These are phyloP conservation scores for Sporothrix globosa DNA, from an alignment of 2,329 filamentous ascomycete genomes.

Conservation along the genomic window DNA sequence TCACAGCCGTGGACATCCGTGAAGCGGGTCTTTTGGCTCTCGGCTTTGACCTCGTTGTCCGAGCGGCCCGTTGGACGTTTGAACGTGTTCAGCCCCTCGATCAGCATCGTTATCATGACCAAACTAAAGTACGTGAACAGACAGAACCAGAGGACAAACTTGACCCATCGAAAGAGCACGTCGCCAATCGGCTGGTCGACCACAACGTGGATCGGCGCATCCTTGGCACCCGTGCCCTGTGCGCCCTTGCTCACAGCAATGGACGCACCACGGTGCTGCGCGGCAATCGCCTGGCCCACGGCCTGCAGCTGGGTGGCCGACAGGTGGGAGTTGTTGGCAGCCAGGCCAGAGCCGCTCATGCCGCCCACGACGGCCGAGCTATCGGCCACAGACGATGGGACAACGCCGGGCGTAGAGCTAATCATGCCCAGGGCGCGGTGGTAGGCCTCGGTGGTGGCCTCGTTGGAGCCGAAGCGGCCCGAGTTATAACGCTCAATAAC, in stretches of 20 bases:
- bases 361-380: slow-evolving; percentile 28
- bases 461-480: slow-evolving; percentile 79
- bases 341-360: slow-evolving; percentile 37
- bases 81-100: slow-evolving; percentile 78
- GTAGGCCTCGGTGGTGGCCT: slow-evolving; percentile 77
- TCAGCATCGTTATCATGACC: slow-evolving; percentile 76
- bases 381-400: slow-evolving; percentile 14
- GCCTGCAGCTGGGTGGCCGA: slow-evolving; percentile 71
- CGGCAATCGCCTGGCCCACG: slow-evolving; percentile 79
- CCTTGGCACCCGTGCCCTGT: slow-evolving; percentile 70
- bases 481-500: slow-evolving; percentile 88
- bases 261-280: slow-evolving; percentile 68
- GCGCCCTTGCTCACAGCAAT: slow-evolving; percentile 57
- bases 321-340: slow-evolving; percentile 44
- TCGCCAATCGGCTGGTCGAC: slow-evolving; percentile 86
- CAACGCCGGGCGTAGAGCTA: slow-evolving; percentile 37
- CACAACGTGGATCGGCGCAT: slow-evolving; percentile 89
- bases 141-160: slow-evolving; percentile 78
- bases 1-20: slow-evolving; percentile 95
- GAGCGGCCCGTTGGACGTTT: slow-evolving; percentile 74
- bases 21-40: slow-evolving; percentile 90
- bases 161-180: slow-evolving; percentile 86
- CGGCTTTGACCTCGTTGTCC: slow-evolving; percentile 82
- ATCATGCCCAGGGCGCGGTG: slow-evolving; percentile 66
- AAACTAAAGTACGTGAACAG: slow-evolving; percentile 79